Conservation (phyloP, 305 asterid species). For the Rubia peregrina region DNA sequence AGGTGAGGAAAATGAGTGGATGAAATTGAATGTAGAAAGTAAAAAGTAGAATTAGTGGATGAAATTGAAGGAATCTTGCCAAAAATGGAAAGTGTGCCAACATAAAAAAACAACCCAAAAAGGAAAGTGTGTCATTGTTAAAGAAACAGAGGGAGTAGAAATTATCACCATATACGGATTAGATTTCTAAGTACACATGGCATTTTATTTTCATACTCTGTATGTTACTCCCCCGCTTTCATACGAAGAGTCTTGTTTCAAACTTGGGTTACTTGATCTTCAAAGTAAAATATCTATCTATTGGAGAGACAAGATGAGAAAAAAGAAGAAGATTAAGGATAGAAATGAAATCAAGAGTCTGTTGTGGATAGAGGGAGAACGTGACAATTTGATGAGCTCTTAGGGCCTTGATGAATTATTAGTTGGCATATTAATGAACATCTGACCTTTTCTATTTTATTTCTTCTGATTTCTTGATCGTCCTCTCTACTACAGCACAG, state of each 20-base stretch:
- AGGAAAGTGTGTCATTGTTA: no score
- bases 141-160: no score
- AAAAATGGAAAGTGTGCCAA: no score
- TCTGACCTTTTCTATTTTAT: neutral
- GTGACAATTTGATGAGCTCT: neutral
- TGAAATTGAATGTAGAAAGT: no score
- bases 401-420: neutral
- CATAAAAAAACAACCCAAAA: no score
- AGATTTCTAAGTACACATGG: neutral
- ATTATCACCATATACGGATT: no score
- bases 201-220: neutral
- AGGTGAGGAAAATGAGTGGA: no score
- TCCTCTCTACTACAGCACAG: conserved; percentile 49
- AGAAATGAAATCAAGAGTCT: neutral
- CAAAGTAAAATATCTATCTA: neutral
- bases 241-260: neutral
- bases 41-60: no score
- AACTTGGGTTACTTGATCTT: neutral
- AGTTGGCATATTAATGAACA: neutral
- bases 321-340: no score
- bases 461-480: neutral
- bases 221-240: neutral
- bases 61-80: no score
- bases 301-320: neutral
- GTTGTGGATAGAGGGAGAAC: neutral